A percentile compares a stretch with the other conserved stretches of the same genome.
phyloP scores from a whole-genome alignment of 1,284 basidiomycete species.

The Athelia sp. region DNA sequence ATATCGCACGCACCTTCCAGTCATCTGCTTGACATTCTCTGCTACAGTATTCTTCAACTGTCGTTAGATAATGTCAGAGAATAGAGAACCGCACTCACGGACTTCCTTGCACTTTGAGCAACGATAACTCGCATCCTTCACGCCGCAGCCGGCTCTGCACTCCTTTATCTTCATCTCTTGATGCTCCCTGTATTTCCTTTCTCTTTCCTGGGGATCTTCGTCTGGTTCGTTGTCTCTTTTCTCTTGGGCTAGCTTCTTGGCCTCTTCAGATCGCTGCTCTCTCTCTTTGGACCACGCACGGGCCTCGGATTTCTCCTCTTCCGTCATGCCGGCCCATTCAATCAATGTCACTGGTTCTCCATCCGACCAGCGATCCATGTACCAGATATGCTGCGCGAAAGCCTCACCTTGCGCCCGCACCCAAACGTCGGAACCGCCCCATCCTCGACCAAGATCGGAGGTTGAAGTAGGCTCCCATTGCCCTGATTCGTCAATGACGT shows the following conservation, averaged over 20 bases:
- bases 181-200: neutral
- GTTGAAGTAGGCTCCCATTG: slow-evolving; percentile 17
- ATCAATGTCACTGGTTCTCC: slow-evolving; percentile 8
- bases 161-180: neutral
- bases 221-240: no score
- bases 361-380: slow-evolving; percentile 8
- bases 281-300: neutral
- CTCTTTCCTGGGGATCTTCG: neutral
- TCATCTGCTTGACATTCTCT: neutral
- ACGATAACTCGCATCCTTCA: neutral
- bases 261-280: no score
- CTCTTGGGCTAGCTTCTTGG: no score
- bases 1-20: neutral
- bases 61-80: neutral
- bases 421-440: slow-evolving; percentile 15
- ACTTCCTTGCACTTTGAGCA: neutral
- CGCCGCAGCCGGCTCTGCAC: neutral
- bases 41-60: neutral
- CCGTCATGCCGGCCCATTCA: slow-evolving; percentile 10
- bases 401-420: slow-evolving; percentile 15
- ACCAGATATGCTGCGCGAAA: slow-evolving; percentile 18
- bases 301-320: slow-evolving; percentile 1
- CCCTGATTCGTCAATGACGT: slow-evolving; percentile 11
- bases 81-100: neutral
- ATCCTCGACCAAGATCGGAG: slow-evolving; percentile 12